Evolutionary conservation across 2,329 filamentous ascomycete genomes (phyloP).

Genomic region (Ascochyta lentis): DNA sequence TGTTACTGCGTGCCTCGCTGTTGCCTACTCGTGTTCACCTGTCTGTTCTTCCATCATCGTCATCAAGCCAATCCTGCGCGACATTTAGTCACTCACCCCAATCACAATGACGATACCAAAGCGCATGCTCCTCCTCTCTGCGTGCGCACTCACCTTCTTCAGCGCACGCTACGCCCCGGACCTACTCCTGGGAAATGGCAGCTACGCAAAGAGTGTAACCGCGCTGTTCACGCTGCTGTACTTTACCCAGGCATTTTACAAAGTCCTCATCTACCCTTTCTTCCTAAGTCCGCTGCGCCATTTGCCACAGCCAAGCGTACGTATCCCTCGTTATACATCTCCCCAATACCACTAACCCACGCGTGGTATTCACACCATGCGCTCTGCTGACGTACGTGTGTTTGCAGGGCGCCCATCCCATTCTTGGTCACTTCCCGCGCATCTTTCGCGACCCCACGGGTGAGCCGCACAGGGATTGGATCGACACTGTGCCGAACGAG

Average conservation of each 20-base stretch:
- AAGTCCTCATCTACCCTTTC: constrained; percentile 62
- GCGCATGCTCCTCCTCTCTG: constrained; percentile 32
- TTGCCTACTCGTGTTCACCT: not conserved
- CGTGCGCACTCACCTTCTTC: constrained; percentile 37
- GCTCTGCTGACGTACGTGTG: not conserved
- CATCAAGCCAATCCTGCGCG: not conserved
- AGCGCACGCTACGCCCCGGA: constrained; percentile 43
- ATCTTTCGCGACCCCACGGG: constrained; percentile 54
- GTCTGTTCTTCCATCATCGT: not conserved
- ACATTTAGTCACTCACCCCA: not conserved
- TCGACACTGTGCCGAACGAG: constrained; percentile 61
- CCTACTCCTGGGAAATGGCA: constrained; percentile 34
- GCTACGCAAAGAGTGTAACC: constrained; percentile 49
- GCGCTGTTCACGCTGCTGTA: constrained; percentile 51
- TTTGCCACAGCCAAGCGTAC: constrained; percentile 57
- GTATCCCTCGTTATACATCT: not conserved
- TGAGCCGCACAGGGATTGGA: constrained; percentile 58
- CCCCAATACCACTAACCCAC: no score
- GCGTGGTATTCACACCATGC: no score
- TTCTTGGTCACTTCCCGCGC: constrained; percentile 52
- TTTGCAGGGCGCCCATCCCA: constrained; percentile 28
- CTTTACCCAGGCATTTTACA: constrained; percentile 49
- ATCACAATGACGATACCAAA: constrained; percentile 39
- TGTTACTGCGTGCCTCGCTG: not conserved
- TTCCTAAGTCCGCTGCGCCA: constrained; percentile 65